A percentile compares a stretch with the other conserved stretches of the same genome.
Evolutionary conservation across 2,329 filamentous ascomycete genomes (phyloP).

Genomic region (Nigrograna mackinnonii): DNA sequence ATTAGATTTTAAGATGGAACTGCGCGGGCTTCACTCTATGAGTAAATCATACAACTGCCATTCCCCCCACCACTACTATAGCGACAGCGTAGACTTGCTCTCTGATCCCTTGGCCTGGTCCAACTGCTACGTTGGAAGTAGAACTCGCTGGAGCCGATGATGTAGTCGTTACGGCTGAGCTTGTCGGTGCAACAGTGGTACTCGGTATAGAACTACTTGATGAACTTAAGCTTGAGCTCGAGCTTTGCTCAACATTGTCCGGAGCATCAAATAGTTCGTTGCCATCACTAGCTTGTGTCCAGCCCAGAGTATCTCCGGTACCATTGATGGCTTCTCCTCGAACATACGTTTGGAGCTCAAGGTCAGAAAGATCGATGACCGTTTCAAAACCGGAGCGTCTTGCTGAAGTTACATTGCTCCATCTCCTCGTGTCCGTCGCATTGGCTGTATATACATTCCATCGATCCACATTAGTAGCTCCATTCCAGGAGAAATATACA

Average conservation of each 20-base stretch:
- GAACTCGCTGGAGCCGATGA: conserved; percentile 5
- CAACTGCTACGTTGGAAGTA: conserved; percentile 8
- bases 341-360: conserved; percentile 10
- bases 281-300: conserved; percentile 13
- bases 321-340: conserved; percentile 14
- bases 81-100: conserved; percentile 11
- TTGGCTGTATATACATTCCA: conserved; percentile 32
- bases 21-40: too few relatives aligned
- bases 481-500: conserved; percentile 30
- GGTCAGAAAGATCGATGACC: conserved; percentile 7
- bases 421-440: conserved; percentile 11
- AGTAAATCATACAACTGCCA: conserved; percentile 1
- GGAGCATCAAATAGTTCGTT: conserved; percentile 11
- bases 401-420: conserved; percentile 14
- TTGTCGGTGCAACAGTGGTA: too few relatives aligned
- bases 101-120: conserved; percentile 4
- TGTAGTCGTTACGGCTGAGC: not conserved
- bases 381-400: conserved; percentile 19
- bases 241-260: conserved; percentile 10
- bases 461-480: conserved; percentile 24
- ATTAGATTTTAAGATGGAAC: too few relatives aligned
- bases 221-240: not conserved
- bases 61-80: conserved; percentile 10
- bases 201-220: not conserved
- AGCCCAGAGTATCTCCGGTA: conserved; percentile 7